Evolutionary conservation across 495 filamentous ascomycete genomes (phyloP), one percentile per base, ranked within the genome.

Genomic region (Penicillium cinerascens): DNA sequence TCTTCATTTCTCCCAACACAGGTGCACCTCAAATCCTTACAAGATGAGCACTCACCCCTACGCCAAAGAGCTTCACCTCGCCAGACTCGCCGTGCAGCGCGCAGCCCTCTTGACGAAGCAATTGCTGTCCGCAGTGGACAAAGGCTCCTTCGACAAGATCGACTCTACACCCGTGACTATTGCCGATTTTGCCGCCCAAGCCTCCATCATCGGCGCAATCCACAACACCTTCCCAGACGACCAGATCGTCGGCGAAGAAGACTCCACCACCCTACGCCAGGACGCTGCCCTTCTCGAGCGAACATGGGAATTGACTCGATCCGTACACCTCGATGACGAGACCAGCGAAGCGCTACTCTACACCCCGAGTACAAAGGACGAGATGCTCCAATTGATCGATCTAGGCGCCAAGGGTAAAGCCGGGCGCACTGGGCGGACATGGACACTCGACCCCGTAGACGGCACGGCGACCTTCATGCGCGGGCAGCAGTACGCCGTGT

Each of bases 381-480:
- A 82, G 49, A 78, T 88, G 73, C 78, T 86, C 33, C 56, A 77
- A 15, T 56, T 82, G 44, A 86, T 89, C 56, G 85, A 88, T 61
- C 68, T 78, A 41, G 84, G 84, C 26, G 77, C 77, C 1, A 66
- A 67, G 39, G 78, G 75, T 2, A 65, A 61, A 9, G 72, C 74
- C 15, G 60, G 65, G 1, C 59, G 56, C 0, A 66, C 69, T 1
- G 65, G 71, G 2, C 63, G 78, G 4, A 69, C 78, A 1, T 89
- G 85, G 85, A 80, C 86, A 3, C 77, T 89, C 29, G 86, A 89
- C 60, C 86, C 86, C 0, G 85, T 89, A 41, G 86, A 89, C 52
- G 86, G 86, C 21, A 89, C 86, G 0, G 79, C 78, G 35, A 84
- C 82, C 3, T 89, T 84, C 47, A 77, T 89, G 13, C 65, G 66